Evolutionary conservation across 805 yeast genomes (phyloP).

Genomic region (Zygoascus biomembranicola): DNA sequence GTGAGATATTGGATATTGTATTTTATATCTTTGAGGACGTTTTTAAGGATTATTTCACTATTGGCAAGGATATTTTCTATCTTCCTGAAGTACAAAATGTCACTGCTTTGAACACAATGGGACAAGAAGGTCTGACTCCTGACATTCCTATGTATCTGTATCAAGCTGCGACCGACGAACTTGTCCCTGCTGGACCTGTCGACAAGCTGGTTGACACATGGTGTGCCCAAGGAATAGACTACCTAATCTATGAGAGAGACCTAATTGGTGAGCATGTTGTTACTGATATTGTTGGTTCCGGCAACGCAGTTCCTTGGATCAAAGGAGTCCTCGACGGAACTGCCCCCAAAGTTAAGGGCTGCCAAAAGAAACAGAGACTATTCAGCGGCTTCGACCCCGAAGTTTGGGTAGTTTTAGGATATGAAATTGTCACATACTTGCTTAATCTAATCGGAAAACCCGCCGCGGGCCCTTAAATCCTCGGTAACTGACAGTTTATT

Average conservation of each 20-base stretch:
- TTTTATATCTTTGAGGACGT: constrained; percentile 13
- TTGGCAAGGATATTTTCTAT: constrained; percentile 13
- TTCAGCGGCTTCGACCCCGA: background rate
- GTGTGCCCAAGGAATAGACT: constrained; percentile 12
- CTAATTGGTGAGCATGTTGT: constrained; percentile 8
- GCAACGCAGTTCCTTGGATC: constrained; percentile 6
- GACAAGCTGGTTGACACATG: background rate
- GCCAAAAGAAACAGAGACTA: background rate
- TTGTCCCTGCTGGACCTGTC: constrained; percentile 1
- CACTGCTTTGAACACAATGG: constrained; percentile 17
- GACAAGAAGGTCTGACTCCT: constrained; percentile 18
- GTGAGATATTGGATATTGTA: constrained; percentile 11
- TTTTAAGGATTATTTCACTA: constrained; percentile 14
- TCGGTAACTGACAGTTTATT: no score
- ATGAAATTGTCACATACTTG: background rate
- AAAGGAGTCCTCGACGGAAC: background rate
- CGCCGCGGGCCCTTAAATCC: background rate
- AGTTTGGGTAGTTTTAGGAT: background rate
- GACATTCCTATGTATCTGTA: constrained; percentile 11
- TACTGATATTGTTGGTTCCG: constrained; percentile 7
- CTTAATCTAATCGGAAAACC: background rate
- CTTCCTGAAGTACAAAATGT: constrained; percentile 9
- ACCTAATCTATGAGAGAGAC: constrained; percentile 3
- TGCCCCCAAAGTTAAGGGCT: background rate
- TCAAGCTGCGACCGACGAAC: background rate